Evolutionary conservation across 2,329 filamentous ascomycete genomes (phyloP), one percentile per base, ranked within the genome.

Genomic region (Blastomyces silverae): DNA sequence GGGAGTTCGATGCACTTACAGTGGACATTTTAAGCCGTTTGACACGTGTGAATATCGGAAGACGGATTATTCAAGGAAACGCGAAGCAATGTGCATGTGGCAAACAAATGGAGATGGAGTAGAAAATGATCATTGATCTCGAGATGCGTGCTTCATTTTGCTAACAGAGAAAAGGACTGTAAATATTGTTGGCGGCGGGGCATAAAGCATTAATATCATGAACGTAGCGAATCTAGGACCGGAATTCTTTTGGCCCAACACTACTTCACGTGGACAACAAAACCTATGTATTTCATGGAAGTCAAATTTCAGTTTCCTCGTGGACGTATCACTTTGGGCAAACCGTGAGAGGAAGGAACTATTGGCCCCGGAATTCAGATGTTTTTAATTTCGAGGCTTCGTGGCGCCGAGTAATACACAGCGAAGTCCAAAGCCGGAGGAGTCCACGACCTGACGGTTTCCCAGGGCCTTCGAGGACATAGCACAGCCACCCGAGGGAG

Each of bases 401-500:
- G 20, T 55, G 25, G 25, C 52, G n/a, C 20, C 39, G 39, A 46
- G 37, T 13, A 25, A 48, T n/a, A 48, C 15, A 48, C 31, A n/a
- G 15, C 15, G 37, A 39, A 28, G 57, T 17, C 15, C 37, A 42
- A 50, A 48, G 58, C 15, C 42, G 25, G 39, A 61, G 34, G 31
- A 61, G 7, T 31, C 17, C 44, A 31, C 25, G 10, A 34, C 4
- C 42, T 34, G 34, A 11, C 25, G 7, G 42, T 22, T 22, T 13
- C 22, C 17, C 22, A 31, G 13, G 15, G 6, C 5, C 17, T 25
- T 20, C 13, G 17, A 39, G 25, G 37, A 46, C 20, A 46, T 8
- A 61, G 42, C 42, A 61, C 58, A 61, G 58, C 58, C 58, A 50
- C 58, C 37, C 8, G 58, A n/a, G 25, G 42, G 4, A 61, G 58